phyloP scores from a whole-genome alignment of 2,329 filamentous ascomycete species.

The Diaporthe citri region DNA sequence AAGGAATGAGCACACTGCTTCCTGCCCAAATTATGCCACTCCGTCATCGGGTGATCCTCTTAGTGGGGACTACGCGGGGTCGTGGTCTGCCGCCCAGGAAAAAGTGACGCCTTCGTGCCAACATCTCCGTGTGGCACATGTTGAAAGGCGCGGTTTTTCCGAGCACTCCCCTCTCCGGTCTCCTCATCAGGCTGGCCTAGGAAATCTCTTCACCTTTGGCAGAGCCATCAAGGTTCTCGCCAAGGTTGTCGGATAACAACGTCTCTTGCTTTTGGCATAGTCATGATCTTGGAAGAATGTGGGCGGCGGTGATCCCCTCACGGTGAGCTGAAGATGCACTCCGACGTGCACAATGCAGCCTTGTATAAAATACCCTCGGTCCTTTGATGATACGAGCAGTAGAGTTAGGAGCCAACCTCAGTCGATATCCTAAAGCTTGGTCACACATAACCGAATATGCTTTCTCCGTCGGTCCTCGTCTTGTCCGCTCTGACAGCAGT shows the following conservation, averaged over 20 bases:
- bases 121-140: background rate
- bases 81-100: constrained; percentile 1
- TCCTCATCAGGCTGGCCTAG: background rate
- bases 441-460: background rate
- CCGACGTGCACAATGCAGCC: too few species aligned
- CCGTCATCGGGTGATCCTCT: constrained; percentile 13
- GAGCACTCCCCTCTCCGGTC: constrained; percentile 15
- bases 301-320: constrained; percentile 8
- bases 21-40: background rate
- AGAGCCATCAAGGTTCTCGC: constrained; percentile 22
- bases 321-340: background rate
- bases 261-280: constrained; percentile 12
- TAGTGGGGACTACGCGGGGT: constrained; percentile 5
- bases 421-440: background rate
- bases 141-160: background rate
- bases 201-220: constrained; percentile 3
- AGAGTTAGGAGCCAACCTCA: background rate
- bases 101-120: constrained; percentile 13
- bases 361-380: constrained; percentile 13
- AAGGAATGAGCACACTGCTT: background rate
- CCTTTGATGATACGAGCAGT: background rate
- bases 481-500: constrained; percentile 4
- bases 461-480: constrained; percentile 3
- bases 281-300: constrained; percentile 9
- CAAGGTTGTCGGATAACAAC: constrained; percentile 1